Evolutionary conservation across 75 land plant genomes (phyloP), one percentile per base, ranked within the genome.

Genomic region (Gnetum montanum): DNA sequence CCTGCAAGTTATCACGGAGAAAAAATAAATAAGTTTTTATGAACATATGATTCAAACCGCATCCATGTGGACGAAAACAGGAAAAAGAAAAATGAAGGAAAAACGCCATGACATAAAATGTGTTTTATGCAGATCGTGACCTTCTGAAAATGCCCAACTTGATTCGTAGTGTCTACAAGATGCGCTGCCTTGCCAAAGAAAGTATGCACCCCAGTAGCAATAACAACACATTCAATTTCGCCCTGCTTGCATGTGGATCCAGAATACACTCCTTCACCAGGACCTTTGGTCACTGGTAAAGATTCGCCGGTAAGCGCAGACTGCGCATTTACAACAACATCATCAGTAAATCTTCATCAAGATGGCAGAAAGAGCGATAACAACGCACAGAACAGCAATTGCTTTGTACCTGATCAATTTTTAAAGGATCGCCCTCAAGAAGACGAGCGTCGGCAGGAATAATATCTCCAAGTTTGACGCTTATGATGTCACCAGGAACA

Each of bases 121-220:
- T 48, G 4, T 25, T 4, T 31, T 41, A 25, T 46, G 58, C 11
- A 13, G 49, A n/a, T n/a, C n/a, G n/a, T 46, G 46, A 78, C 97
- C 85, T 91, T 77, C 65, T 91, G 97, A 60, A 91, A 91, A 56
- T 91, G 97, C 6, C 97, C 97, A 58, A 75, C 76, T 75, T 91
- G 86, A 64, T 87, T 80, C 27, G 97, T 91, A 36, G 75, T 47
- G 64, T 91, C 97, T 10, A 91, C 97, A 59, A 91, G 88, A 60
- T 91, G 97, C 6, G 92, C 97, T 67, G 97, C 93, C 69, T 91
- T 91, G 15, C 97, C 88, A 62, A 86, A 86, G 64, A 86, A 91
- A 19, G 88, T 91, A 69, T 87, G 97, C 13, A 91, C 88, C 30
- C 97, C 97, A 19, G 97, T 91, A 28, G 92, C 92, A 57, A 86